Conservation (phyloP, 164 flowering plant species). For the Buxus sempervirens region DNA sequence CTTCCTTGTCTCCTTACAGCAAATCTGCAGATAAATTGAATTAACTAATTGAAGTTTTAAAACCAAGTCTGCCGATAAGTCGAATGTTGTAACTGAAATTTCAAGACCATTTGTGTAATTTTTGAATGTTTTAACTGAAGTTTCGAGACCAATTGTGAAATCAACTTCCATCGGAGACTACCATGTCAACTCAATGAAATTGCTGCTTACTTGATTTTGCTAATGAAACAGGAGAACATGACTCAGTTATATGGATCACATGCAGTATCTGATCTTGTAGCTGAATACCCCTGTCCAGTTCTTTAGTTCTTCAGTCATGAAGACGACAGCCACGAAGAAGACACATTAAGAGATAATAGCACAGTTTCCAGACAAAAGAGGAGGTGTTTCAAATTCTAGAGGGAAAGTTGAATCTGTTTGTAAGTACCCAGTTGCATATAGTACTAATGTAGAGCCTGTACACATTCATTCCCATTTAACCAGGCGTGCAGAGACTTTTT, state of each 20-base stretch:
- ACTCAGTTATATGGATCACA: conserved; percentile 51
- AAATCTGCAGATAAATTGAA: too few relatives aligned
- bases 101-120: too few relatives aligned
- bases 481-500: too few relatives aligned
- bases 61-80: too few relatives aligned
- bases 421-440: not conserved
- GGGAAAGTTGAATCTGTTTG: conserved; percentile 17
- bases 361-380: conserved; percentile 14
- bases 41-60: too few relatives aligned
- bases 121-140: too few relatives aligned
- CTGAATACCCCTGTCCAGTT: conserved; percentile 9
- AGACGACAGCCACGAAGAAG: conserved; percentile 25
- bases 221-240: conserved; percentile 61
- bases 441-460: conserved; percentile 4
- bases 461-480: not conserved
- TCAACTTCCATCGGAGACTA: not conserved
- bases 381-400: conserved; percentile 15
- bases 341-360: conserved; percentile 10
- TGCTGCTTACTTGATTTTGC: too few relatives aligned
- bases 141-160: too few relatives aligned
- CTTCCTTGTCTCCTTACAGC: too few relatives aligned
- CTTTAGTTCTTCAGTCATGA: conserved; percentile 31
- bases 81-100: too few relatives aligned
- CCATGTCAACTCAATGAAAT: too few relatives aligned
- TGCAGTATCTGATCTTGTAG: conserved; percentile 41